Evolutionary conservation across 2,329 filamentous ascomycete genomes (phyloP).

Genomic region (Lojkania enalia): DNA sequence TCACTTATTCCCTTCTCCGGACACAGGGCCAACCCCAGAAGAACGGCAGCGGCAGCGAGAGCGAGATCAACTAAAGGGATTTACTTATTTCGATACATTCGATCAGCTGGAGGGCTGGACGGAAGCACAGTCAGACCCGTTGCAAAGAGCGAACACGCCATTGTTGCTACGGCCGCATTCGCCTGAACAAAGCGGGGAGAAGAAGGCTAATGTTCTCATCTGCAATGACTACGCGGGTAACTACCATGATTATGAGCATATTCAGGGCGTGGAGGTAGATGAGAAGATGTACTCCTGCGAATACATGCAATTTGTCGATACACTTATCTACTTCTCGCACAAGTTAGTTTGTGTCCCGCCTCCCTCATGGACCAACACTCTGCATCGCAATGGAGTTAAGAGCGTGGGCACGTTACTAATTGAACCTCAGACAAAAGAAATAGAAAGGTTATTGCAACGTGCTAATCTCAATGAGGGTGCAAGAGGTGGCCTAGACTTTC

Average conservation of each 20-base stretch:
- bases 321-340: slow-evolving; percentile 55
- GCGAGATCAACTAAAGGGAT: slow-evolving; percentile 42
- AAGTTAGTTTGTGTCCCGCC: slow-evolving; percentile 52
- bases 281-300: slow-evolving; percentile 47
- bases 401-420: slow-evolving; percentile 50
- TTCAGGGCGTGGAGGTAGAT: slow-evolving; percentile 33
- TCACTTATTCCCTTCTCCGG: slow-evolving; percentile 40
- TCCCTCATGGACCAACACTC: slow-evolving; percentile 50
- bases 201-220: slow-evolving; percentile 35
- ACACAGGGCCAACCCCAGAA: slow-evolving; percentile 40
- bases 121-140: slow-evolving; percentile 32
- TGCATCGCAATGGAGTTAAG: slow-evolving; percentile 53
- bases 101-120: slow-evolving; percentile 44
- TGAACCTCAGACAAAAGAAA: slow-evolving; percentile 45
- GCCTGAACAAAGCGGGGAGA: not conserved
- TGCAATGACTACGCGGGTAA: slow-evolving; percentile 48
- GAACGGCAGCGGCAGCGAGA: slow-evolving; percentile 33
- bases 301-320: slow-evolving; percentile 49
- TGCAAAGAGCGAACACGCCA: slow-evolving; percentile 47
- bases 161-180: slow-evolving; percentile 27
- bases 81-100: slow-evolving; percentile 48
- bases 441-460: slow-evolving; percentile 32
- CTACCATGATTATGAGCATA: slow-evolving; percentile 50
- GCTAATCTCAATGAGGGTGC: slow-evolving; percentile 10
- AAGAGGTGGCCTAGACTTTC: slow-evolving; percentile 25